Percentiles rank a stretch among this genome's conserved stretches.
phyloP scores from a whole-genome alignment of 139 green algal genomes.

The Mychonastes homosphaera region DNA sequence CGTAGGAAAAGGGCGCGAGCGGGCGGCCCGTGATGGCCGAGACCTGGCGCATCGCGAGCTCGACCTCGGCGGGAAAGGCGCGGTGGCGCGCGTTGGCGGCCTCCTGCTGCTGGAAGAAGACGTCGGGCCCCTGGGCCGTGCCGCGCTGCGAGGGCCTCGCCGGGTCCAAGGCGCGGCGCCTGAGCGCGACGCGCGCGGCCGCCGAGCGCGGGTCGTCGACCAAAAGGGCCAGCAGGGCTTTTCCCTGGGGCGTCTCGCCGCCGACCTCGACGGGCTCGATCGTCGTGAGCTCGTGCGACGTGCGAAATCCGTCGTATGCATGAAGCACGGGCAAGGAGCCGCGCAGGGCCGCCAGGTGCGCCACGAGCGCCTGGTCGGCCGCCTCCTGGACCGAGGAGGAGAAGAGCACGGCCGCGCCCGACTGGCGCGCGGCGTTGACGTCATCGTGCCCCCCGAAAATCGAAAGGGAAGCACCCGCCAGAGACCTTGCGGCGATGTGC shows the following conservation, averaged over 20 bases:
- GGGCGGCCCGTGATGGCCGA: slow-evolving; percentile 29
- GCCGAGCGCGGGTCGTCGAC: too few species aligned
- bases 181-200: too few species aligned
- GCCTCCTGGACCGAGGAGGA: slow-evolving; percentile 33
- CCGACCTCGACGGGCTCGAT: not conserved
- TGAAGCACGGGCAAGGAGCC: slow-evolving; percentile 31
- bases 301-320: slow-evolving; percentile 39
- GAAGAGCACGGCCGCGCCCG: slow-evolving; percentile 44
- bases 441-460: slow-evolving; percentile 55
- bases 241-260: too few species aligned
- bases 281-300: slow-evolving; percentile 38
- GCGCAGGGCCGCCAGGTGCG: slow-evolving; percentile 41
- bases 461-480: slow-evolving; percentile 40
- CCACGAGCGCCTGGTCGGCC: slow-evolving; percentile 39
- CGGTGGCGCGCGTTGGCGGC: slow-evolving; percentile 37
- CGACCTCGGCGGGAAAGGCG: not conserved
- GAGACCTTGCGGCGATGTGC: slow-evolving; percentile 37
- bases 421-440: slow-evolving; percentile 39
- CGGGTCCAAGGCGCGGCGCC: slow-evolving; percentile 34
- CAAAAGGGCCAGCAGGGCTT: too few species aligned
- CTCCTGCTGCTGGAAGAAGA: slow-evolving; percentile 42
- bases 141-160: slow-evolving; percentile 36
- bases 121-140: slow-evolving; percentile 28
- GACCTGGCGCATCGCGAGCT: slow-evolving; percentile 22
- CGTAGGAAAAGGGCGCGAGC: slow-evolving; percentile 44